Conservation (phyloP, 371 early-diverging fungal genomes). For the Quaeritorhiza haematococci region DNA sequence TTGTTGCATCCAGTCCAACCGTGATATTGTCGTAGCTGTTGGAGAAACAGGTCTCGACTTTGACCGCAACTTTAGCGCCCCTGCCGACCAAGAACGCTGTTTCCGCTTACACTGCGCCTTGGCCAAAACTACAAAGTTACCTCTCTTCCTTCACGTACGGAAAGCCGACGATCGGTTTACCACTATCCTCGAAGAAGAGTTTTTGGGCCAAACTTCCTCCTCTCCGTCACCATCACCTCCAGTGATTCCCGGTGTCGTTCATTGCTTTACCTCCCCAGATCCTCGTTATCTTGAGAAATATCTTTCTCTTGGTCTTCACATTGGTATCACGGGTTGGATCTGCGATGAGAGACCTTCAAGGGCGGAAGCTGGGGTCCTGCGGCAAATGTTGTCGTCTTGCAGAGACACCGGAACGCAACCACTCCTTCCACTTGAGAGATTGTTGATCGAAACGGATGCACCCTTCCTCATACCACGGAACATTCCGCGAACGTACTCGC, state of each 20-base stretch:
- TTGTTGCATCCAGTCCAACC: conserved; percentile 6
- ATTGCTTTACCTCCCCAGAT: conserved; percentile 46
- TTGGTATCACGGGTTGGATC: conserved; percentile 60
- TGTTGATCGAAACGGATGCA: conserved; percentile 55
- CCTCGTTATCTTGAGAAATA: conserved; percentile 27
- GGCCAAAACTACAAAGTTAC: conserved; percentile 20
- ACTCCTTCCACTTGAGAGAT: not conserved
- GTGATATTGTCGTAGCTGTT: conserved; percentile 40
- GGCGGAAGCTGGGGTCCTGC: conserved; percentile 24
- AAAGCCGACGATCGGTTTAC: conserved; percentile 41
- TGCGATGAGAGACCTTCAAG: conserved; percentile 33
- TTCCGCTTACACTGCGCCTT: conserved; percentile 27
- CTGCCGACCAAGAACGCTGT: conserved; percentile 33
- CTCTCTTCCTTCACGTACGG: conserved; percentile 54
- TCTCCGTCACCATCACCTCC: too few relatives aligned
- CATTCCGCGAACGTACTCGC: too few relatives aligned
- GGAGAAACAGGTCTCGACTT: conserved; percentile 64
- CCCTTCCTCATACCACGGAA: conserved; percentile 31
- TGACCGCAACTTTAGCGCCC: conserved; percentile 40
- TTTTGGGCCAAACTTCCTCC: too few relatives aligned
- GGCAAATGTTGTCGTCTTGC: conserved; percentile 22
- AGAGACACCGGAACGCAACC: not conserved
- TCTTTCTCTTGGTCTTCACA: conserved; percentile 42
- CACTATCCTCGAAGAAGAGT: conserved; percentile 20
- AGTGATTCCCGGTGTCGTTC: conserved; percentile 43